phyloP scores from a whole-genome alignment of 768 basidiomycete species.

The Hemileccinum impolitum region DNA sequence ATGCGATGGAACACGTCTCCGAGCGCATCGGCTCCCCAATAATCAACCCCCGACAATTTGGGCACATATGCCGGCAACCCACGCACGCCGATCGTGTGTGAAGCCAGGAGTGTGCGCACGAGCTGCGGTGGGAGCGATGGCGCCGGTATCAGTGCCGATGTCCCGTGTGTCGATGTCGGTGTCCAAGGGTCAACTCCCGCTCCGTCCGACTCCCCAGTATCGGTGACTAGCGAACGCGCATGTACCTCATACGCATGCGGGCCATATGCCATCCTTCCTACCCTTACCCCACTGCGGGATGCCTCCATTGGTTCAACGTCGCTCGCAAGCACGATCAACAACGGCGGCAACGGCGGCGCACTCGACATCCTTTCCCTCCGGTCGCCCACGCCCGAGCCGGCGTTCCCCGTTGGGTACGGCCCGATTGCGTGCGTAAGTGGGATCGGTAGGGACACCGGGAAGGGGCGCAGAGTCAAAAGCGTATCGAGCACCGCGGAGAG shows the following conservation, averaged over 20 bases:
- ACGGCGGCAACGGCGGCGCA: conserved; percentile 32
- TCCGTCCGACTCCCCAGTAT: not conserved
- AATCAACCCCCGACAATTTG: conserved; percentile 12
- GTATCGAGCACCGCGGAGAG: conserved; percentile 34
- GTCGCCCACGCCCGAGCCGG: conserved; percentile 1
- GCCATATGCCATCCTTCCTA: conserved; percentile 17
- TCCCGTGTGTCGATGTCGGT: not conserved
- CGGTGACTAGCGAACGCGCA: not conserved
- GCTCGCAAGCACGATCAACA: conserved; percentile 25
- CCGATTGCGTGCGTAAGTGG: conserved; percentile 13
- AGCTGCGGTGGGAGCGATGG: conserved; percentile 35
- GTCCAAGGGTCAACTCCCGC: not conserved
- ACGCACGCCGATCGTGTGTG: conserved; percentile 18
- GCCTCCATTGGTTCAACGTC: conserved; percentile 9
- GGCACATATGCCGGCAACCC: conserved; percentile 16
- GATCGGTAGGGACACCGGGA: conserved; percentile 24
- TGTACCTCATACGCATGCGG: conserved; percentile 10
- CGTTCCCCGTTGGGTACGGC: conserved; percentile 8
- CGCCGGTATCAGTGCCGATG: conserved; percentile 7
- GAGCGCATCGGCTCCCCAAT: conserved; percentile 28
- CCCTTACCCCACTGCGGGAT: conserved; percentile 24
- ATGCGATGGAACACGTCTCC: conserved; percentile 41
- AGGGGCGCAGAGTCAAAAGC: conserved; percentile 32
- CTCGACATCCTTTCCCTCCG: conserved; percentile 23
- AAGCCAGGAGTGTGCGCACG: conserved; percentile 23